Evolutionary conservation across 805 yeast genomes (phyloP).

Genomic region (Yarrowia sp.): DNA sequence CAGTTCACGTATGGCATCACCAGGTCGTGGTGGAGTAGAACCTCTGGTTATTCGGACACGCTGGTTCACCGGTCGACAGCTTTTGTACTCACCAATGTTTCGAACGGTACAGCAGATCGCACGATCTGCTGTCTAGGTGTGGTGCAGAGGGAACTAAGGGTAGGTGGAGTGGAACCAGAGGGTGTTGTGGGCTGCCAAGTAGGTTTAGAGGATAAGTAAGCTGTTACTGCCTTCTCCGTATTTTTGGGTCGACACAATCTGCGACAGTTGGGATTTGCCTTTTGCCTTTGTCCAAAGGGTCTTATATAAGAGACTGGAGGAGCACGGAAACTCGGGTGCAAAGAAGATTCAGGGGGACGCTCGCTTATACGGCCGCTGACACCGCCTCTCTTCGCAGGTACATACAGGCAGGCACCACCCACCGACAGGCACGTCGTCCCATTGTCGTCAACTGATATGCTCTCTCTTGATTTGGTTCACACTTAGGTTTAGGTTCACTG

Average conservation of each 20-base stretch:
- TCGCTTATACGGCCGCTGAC: too few relatives aligned
- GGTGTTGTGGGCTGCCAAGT: conserved; percentile 24
- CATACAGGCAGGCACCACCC: background rate
- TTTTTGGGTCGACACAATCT: conserved; percentile 22
- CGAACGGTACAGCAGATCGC: conserved; percentile 25
- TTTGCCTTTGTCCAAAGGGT: background rate
- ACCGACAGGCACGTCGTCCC: background rate
- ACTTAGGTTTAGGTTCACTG: conserved; percentile 2
- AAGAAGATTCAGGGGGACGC: too few relatives aligned
- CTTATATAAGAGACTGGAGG: background rate
- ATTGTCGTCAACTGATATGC: background rate
- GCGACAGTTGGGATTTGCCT: conserved; percentile 22
- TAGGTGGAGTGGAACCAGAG: conserved; percentile 1
- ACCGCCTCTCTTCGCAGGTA: background rate
- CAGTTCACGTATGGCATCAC: too few relatives aligned
- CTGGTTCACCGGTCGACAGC: too few relatives aligned
- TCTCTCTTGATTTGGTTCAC: background rate
- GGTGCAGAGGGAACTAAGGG: conserved; percentile 8
- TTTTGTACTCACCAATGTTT: conserved; percentile 7
- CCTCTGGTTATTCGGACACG: too few relatives aligned
- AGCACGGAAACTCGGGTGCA: too few relatives aligned
- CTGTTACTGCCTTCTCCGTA: conserved; percentile 15
- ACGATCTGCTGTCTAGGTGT: conserved; percentile 20
- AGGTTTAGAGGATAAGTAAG: conserved; percentile 15
- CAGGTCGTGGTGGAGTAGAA: background rate